phyloP scores from a whole-genome alignment of 805 yeast genomes.

The Priceomyces fermenticarens region DNA sequence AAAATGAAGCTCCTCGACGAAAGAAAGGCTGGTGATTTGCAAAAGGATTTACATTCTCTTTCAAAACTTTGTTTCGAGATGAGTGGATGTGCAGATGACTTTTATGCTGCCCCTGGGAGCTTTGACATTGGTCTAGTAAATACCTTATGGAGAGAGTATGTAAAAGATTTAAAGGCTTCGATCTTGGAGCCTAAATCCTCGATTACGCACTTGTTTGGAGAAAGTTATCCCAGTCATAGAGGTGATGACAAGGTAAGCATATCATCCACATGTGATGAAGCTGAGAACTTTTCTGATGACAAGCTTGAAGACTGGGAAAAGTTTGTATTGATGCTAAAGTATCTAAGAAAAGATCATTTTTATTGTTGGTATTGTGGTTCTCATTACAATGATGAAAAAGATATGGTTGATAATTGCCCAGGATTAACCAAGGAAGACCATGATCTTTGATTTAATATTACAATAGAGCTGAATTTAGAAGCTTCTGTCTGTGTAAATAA shows the following conservation, averaged over 20 bases:
- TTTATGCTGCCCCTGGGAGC: slow-evolving; percentile 18
- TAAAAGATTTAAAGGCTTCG: slow-evolving; percentile 2
- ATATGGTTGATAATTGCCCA: slow-evolving; percentile 46
- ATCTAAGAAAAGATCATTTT: slow-evolving; percentile 35
- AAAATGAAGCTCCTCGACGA: neutral
- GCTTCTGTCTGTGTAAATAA: slow-evolving; percentile 10
- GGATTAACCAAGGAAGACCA: slow-evolving; percentile 47
- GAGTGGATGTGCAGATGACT: slow-evolving; percentile 33
- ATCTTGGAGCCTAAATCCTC: too few species aligned
- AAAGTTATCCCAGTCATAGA: neutral
- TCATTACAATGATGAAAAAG: slow-evolving; percentile 31
- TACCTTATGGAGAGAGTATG: slow-evolving; percentile 40
- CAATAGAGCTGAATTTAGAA: slow-evolving; percentile 5
- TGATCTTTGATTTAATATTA: slow-evolving; percentile 1
- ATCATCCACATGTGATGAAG: too few species aligned
- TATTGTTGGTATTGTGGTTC: slow-evolving; percentile 55
- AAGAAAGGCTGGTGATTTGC: neutral
- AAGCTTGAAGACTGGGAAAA: too few species aligned
- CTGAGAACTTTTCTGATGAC: too few species aligned
- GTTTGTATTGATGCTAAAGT: slow-evolving; percentile 21
- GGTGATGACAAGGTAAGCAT: too few species aligned
- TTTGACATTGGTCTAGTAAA: slow-evolving; percentile 25
- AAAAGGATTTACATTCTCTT: slow-evolving; percentile 16
- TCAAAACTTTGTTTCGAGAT: slow-evolving; percentile 42
- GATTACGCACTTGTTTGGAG: neutral